Evolutionary conservation across 331 rosid genomes (phyloP).

Genomic region (Dryas integrifolia): DNA sequence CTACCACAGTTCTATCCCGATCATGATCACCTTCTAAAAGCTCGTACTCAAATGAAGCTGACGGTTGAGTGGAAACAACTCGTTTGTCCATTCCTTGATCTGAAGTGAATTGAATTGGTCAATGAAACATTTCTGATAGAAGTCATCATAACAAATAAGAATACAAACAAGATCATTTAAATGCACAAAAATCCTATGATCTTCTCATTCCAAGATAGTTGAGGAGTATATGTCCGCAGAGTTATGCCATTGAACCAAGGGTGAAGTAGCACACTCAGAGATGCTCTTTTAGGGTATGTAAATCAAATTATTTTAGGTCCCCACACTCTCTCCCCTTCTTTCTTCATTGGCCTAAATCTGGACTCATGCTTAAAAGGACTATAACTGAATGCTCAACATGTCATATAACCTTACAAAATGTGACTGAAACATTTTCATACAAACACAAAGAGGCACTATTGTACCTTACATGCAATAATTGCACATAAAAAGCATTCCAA

Average conservation of each 20-base stretch:
- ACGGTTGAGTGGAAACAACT: slow-evolving; percentile 38
- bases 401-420: background rate
- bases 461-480: background rate
- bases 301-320: background rate
- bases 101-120: slow-evolving; percentile 15
- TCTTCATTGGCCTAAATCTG: background rate
- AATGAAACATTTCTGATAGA: background rate
- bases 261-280: background rate
- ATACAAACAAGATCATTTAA: background rate
- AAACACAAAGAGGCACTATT: background rate
- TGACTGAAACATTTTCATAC: background rate
- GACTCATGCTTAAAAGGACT: background rate
- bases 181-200: background rate
- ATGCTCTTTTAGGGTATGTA: background rate
- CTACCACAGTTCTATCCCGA: slow-evolving; percentile 44
- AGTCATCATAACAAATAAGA: background rate
- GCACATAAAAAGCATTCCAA: background rate
- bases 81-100: slow-evolving; percentile 66
- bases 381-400: background rate
- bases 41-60: slow-evolving; percentile 62
- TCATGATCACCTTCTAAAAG: slow-evolving; percentile 58
- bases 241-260: background rate
- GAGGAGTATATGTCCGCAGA: background rate
- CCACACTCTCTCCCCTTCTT: background rate
- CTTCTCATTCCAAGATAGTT: background rate